Base-by-base conservation (phyloP, 495 filamentous ascomycete genomes). In the Penicillium roqueforti region DNA sequence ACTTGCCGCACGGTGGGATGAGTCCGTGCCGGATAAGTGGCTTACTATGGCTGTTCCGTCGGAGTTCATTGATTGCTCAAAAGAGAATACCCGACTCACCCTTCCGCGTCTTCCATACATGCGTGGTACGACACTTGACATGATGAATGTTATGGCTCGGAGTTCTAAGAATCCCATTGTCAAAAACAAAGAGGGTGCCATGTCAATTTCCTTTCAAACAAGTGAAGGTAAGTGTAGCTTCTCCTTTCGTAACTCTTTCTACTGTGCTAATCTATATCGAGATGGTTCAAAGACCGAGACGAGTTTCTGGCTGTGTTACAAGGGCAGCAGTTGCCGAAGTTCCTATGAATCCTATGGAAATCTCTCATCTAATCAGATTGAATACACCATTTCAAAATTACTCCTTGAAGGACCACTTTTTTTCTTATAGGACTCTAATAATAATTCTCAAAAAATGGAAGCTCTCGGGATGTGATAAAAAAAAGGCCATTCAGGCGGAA, bases 271-370 rank as follows among this genome's bases (percentile, higher is more conserved):
- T 38, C 1, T 19, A n/a, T 43, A 49, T 80, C 78, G 4, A 84
- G 87, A 47, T 75, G 86, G 47, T 83, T 86, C n/a, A 29, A 23
- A 66, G 67, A 71, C 46, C 51, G 60, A 47, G 56, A 66, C 23
- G 63, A 64, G 8, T 70, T 72, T 36, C 48, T 63, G 4, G 55
- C 57, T 3, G 60, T 59, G 22, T 36, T 68, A 11, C 43, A 45
- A 39, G 57, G 57, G 29, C 44, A 50, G 32, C 32, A 20, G 1
- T 47, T 47, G 22, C 41, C 51, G 10, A 47, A 45, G 25, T 54
- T 54, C 23, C 4, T 37, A 29, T 54, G 31, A 16, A 7, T 26
- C 23, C 4, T 37, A 29, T 54, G 31, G 11, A 7, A 28, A 9
- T 6, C 10, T 47, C 8, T 25, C 3, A 13, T 22, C 6, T 47